Evolutionary conservation across 2,329 filamentous ascomycete species (phyloP).

Genomic region (Metarhizium humberi): DNA sequence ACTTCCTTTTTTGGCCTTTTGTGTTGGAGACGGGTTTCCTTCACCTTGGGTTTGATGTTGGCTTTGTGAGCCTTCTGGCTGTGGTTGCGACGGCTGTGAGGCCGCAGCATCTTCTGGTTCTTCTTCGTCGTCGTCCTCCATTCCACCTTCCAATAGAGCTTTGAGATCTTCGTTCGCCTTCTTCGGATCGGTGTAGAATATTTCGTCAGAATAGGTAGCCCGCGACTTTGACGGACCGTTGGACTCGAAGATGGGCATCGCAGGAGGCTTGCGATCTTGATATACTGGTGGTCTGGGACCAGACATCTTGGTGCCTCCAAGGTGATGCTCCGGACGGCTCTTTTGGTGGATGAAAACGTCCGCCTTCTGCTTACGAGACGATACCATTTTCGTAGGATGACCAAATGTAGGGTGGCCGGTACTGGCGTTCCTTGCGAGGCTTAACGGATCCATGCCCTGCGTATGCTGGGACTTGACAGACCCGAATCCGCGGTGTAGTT

Average conservation of each 20-base stretch:
- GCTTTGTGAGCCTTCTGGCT: background rate
- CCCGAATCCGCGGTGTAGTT: conserved; percentile 20
- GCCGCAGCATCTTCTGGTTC: conserved; percentile 18
- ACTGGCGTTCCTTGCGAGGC: background rate
- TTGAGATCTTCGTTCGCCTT: conserved; percentile 72
- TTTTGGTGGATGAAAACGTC: conserved; percentile 45
- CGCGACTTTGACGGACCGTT: conserved; percentile 9
- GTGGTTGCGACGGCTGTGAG: background rate
- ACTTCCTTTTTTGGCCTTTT: conserved; percentile 6
- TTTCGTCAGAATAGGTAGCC: conserved; percentile 28
- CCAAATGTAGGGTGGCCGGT: conserved; percentile 21
- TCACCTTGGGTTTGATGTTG: conserved; percentile 9
- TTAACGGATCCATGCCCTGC: conserved; percentile 3
- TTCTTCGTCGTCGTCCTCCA: conserved; percentile 62
- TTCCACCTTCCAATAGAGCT: conserved; percentile 69
- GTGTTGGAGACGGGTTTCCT: conserved; percentile 9
- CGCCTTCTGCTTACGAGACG: conserved; percentile 46
- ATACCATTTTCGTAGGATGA: conserved; percentile 34
- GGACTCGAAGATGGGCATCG: conserved; percentile 40
- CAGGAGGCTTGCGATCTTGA: conserved; percentile 36
- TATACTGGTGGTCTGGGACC: conserved; percentile 39
- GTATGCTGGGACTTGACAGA: conserved; percentile 16
- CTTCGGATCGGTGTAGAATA: conserved; percentile 58
- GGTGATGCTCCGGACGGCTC: conserved; percentile 48
- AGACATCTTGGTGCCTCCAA: conserved; percentile 33